Conservation (phyloP, 106 monocot species). For the Allium cepa region DNA sequence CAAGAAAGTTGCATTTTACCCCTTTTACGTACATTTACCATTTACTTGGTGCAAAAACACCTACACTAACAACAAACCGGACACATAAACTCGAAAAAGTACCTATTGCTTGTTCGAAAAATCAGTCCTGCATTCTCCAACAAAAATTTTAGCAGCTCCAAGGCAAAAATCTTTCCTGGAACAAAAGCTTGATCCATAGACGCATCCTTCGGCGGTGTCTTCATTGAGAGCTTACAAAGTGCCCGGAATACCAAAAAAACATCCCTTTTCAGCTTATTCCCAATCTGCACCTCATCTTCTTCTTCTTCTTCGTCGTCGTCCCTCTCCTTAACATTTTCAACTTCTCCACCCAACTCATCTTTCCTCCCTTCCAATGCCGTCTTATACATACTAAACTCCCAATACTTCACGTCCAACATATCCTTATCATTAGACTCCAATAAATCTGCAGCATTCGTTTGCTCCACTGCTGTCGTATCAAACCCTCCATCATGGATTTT, state of each 20-base stretch:
- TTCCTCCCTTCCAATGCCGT: constrained; percentile 92
- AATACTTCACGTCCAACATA: constrained; percentile 97
- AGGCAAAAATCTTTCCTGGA: constrained; percentile 86
- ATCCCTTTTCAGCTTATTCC: constrained; percentile 75
- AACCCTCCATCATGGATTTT: constrained; percentile 70
- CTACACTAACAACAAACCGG: not conserved
- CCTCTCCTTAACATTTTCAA: constrained; percentile 51
- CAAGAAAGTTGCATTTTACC: too few relatives aligned
- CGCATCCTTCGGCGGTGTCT: constrained; percentile 82
- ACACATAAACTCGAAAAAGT: not conserved
- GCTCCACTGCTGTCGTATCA: constrained; percentile 68
- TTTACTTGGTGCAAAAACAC: too few relatives aligned
- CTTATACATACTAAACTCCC: constrained; percentile 99
- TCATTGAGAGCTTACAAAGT: constrained; percentile 97
- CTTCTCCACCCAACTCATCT: constrained; percentile 78
- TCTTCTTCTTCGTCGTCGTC: constrained; percentile 87
- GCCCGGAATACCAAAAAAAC: constrained; percentile 95
- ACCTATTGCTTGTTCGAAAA: constrained; percentile 94
- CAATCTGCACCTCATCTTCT: constrained; percentile 85
- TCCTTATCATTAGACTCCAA: constrained; percentile 98
- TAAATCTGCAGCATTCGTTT: constrained; percentile 76
- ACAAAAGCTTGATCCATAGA: constrained; percentile 58
- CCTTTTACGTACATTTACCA: too few relatives aligned
- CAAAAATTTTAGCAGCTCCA: constrained; percentile 92
- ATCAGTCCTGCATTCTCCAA: constrained; percentile 97